A percentile compares a stretch with the other conserved stretches of the same genome.
Conservation (phyloP, 352 stramenopile genomes). For the Phytophthora foliorum region DNA sequence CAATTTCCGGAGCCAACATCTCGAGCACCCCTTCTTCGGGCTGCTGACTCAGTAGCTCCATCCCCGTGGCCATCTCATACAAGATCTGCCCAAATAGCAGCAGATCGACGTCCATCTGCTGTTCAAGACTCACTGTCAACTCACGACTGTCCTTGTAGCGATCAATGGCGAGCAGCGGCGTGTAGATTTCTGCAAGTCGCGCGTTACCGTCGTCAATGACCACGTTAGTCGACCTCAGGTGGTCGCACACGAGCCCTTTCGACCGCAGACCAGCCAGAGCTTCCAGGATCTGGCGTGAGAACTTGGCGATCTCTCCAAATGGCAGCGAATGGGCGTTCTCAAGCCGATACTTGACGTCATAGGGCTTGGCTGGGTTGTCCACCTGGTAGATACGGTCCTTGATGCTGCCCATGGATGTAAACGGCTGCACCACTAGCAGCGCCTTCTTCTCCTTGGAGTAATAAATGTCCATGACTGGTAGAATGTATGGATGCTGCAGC, state of each 20-base stretch:
- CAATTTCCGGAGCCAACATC: constrained; percentile 62
- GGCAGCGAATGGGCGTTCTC: constrained; percentile 48
- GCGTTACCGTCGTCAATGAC: constrained; percentile 70
- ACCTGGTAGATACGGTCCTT: constrained; percentile 75
- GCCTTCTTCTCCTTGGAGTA: constrained; percentile 76
- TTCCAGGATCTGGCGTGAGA: constrained; percentile 69
- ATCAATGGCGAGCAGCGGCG: constrained; percentile 68
- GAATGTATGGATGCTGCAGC: constrained; percentile 73
- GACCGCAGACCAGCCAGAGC: constrained; percentile 58
- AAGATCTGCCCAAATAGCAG: constrained; percentile 77
- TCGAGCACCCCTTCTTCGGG: constrained; percentile 63
- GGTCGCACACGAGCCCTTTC: constrained; percentile 77
- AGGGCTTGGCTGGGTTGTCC: constrained; percentile 46
- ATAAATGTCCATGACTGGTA: constrained; percentile 73
- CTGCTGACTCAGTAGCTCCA: constrained; percentile 53
- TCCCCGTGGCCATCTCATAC: constrained; percentile 82
- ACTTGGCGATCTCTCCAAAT: constrained; percentile 63
- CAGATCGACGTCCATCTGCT: constrained; percentile 73
- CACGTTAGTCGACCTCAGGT: constrained; percentile 73
- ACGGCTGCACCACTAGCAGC: constrained; percentile 76
- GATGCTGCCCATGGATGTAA: constrained; percentile 58
- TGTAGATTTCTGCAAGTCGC: constrained; percentile 71
- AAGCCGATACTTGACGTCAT: constrained; percentile 64
- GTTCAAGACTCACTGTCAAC: constrained; percentile 69
- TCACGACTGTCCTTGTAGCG: constrained; percentile 61